Evolutionary conservation across 805 yeast species (phyloP).

Genomic region (Scheffersomyces ergatensis): DNA sequence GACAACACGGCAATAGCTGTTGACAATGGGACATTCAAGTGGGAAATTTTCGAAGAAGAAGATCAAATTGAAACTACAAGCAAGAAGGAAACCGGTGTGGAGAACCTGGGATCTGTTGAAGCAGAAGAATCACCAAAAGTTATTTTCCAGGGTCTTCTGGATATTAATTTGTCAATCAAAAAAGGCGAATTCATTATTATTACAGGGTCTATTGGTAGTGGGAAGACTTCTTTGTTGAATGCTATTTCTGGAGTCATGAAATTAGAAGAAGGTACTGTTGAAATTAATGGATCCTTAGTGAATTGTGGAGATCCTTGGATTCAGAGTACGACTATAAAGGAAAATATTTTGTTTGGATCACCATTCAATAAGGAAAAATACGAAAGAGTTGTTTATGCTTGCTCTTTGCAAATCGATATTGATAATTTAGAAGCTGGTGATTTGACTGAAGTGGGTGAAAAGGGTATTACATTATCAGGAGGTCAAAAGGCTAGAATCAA

Average conservation of each 20-base stretch:
- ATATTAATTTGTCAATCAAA: constrained; percentile 51
- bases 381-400: constrained; percentile 54
- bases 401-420: constrained; percentile 67
- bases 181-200: constrained; percentile 72
- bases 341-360: constrained; percentile 69
- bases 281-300: constrained; percentile 51
- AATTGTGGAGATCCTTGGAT: constrained; percentile 80
- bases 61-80: constrained; percentile 4
- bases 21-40: constrained; percentile 56
- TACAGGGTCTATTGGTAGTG: constrained; percentile 81
- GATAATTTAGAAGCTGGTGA: constrained; percentile 72
- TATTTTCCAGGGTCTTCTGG: constrained; percentile 40
- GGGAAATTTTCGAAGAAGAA: constrained; percentile 47
- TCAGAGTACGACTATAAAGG: constrained; percentile 74
- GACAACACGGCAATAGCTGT: constrained; percentile 42
- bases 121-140: constrained; percentile 2
- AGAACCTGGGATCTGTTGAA: constrained; percentile 10
- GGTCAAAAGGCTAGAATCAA: constrained; percentile 85
- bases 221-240: constrained; percentile 69
- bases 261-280: constrained; percentile 48
- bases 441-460: constrained; percentile 76
- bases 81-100: constrained; percentile 17
- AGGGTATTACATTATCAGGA: constrained; percentile 84
- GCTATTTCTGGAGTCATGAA: constrained; percentile 75
- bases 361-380: constrained; percentile 52